Percentiles rank a stretch among this genome's conserved stretches.
These are phyloP conservation scores for Aeschynomene evenia DNA, from an alignment of 306 rosid species.

Conservation along the genomic window DNA sequence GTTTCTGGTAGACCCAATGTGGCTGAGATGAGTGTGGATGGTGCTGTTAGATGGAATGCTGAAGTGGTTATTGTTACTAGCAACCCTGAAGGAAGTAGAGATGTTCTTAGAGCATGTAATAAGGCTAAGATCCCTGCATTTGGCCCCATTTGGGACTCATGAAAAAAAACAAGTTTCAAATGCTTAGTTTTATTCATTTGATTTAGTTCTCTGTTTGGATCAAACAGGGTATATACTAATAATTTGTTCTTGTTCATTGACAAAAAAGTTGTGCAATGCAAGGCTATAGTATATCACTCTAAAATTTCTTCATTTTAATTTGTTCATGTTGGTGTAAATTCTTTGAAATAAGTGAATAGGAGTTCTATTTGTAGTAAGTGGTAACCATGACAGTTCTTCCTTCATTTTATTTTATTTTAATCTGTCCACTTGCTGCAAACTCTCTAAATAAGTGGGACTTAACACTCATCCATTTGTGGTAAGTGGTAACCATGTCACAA, in stretches of 20 bases:
- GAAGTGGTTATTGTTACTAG: conserved; percentile 74
- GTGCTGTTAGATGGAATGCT: conserved; percentile 52
- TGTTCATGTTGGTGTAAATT: not conserved
- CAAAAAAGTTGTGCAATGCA: not conserved
- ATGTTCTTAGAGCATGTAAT: conserved; percentile 54
- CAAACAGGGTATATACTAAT: not conserved
- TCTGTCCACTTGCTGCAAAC: too few species aligned
- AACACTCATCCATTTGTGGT: not conserved
- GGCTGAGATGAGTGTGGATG: conserved; percentile 50
- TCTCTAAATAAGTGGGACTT: too few species aligned
- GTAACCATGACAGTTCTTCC: conserved; percentile 5
- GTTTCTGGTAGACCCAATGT: conserved; percentile 64
- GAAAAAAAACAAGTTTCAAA: conserved; percentile 8
- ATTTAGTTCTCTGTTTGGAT: conserved; percentile 4
- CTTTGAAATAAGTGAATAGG: not conserved
- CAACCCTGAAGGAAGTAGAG: conserved; percentile 71
- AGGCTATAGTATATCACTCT: not conserved
- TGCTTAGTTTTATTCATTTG: conserved; percentile 14
- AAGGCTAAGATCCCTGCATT: conserved; percentile 44
- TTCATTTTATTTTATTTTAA: too few species aligned
- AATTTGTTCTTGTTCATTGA: conserved; percentile 11
- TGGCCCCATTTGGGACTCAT: conserved; percentile 57
- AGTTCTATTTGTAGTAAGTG: not conserved
- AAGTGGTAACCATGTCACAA: not conserved
- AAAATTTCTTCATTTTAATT: not conserved